Evolutionary conservation across 2,329 filamentous ascomycete genomes (phyloP).

Genomic region (Phaeosphaeriaceae sp.): DNA sequence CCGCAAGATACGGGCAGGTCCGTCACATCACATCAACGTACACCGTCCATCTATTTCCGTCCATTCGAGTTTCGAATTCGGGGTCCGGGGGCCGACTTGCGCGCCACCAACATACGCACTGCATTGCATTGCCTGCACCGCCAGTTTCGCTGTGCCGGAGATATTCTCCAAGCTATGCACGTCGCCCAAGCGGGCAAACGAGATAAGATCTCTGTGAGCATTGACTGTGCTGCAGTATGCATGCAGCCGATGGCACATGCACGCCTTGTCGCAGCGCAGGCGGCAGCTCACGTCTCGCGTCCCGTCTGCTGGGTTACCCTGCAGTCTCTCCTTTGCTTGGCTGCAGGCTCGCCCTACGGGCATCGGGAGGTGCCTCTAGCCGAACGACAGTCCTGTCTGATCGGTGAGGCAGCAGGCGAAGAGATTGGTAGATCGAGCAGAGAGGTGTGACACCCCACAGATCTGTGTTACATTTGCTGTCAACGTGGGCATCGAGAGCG

Average conservation of each 20-base stretch:
- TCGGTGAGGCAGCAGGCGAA: slow-evolving; percentile 16
- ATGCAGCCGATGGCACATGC: slow-evolving; percentile 8
- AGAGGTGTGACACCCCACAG: slow-evolving; percentile 3
- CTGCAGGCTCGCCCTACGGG: slow-evolving; percentile 8
- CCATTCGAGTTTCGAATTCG: slow-evolving; percentile 14
- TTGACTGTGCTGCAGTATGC: background rate
- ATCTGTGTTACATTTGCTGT: slow-evolving; percentile 10
- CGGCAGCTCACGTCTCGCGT: slow-evolving; percentile 1
- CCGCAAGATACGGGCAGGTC: too few species aligned
- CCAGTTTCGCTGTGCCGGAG: slow-evolving; percentile 1
- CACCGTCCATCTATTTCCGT: background rate
- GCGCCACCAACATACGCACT: slow-evolving; percentile 6
- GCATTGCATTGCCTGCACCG: background rate
- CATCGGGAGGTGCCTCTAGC: slow-evolving; percentile 21
- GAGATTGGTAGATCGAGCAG: slow-evolving; percentile 13
- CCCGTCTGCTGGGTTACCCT: background rate
- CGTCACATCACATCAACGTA: background rate
- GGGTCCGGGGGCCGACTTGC: slow-evolving; percentile 6
- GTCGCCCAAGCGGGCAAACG: background rate
- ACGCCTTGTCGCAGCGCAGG: slow-evolving; percentile 6
- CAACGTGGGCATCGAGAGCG: slow-evolving; percentile 1
- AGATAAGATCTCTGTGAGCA: slow-evolving; percentile 4
- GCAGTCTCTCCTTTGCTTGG: background rate
- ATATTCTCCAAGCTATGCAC: slow-evolving; percentile 7
- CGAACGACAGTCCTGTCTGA: slow-evolving; percentile 15